Conservation (phyloP, 2,329 filamentous ascomycete species). For the Venturia aucupariae region DNA sequence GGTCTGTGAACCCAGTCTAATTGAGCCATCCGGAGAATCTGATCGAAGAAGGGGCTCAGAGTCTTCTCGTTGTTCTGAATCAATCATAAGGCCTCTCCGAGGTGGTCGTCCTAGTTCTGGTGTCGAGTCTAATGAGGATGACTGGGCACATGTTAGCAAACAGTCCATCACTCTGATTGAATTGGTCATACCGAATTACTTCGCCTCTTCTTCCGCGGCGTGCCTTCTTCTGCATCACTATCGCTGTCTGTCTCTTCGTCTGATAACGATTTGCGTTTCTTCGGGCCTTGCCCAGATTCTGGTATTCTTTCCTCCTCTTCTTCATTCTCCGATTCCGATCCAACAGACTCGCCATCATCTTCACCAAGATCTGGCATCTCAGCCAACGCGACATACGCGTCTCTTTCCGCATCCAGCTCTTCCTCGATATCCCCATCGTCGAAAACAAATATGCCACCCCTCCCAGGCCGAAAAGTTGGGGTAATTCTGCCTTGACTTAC, state of each 20-base stretch:
- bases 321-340: slow-evolving; percentile 12
- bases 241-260: slow-evolving; percentile 54
- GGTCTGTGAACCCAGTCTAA: slow-evolving; percentile 24
- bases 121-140: slow-evolving; percentile 59
- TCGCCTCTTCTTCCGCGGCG: slow-evolving; percentile 69
- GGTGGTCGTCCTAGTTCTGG: slow-evolving; percentile 45
- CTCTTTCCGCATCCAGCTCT: slow-evolving; percentile 61
- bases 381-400: slow-evolving; percentile 75
- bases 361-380: slow-evolving; percentile 89
- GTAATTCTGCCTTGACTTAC: slow-evolving; percentile 65
- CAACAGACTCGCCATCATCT: slow-evolving; percentile 41
- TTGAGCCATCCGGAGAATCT: slow-evolving; percentile 28
- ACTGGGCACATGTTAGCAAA: slow-evolving; percentile 34
- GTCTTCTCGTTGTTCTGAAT: slow-evolving; percentile 26
- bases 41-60: slow-evolving; percentile 26
- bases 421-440: slow-evolving; percentile 94
- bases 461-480: slow-evolving; percentile 63
- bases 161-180: not conserved
- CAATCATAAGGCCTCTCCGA: slow-evolving; percentile 45
- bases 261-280: slow-evolving; percentile 33
- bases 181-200: slow-evolving; percentile 68
- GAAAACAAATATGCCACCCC: slow-evolving; percentile 84
- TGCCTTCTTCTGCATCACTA: slow-evolving; percentile 60
- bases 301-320: slow-evolving; percentile 21
- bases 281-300: slow-evolving; percentile 25